phyloP scores from a whole-genome alignment of 2,329 filamentous ascomycete species.

The Diaporthe sp. region DNA sequence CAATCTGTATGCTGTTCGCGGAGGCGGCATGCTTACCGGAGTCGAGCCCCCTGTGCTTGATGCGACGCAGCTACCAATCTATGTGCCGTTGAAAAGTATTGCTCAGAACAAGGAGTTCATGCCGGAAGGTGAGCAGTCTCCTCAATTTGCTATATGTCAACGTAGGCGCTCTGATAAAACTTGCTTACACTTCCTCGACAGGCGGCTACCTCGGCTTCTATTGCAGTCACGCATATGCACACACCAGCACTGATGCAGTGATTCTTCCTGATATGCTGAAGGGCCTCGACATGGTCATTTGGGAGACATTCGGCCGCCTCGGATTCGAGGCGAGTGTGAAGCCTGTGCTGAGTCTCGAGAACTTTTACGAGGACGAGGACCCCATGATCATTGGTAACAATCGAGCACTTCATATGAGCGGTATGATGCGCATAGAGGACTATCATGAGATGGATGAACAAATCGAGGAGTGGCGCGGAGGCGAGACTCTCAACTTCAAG shows the following conservation, averaged over 20 bases:
- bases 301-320: conserved; percentile 40
- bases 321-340: conserved; percentile 16
- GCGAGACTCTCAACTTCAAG: background rate
- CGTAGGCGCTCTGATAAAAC: background rate
- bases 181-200: background rate
- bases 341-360: background rate
- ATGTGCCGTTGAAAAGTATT: background rate
- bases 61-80: conserved; percentile 10
- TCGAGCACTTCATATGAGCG: background rate
- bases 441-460: background rate
- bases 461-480: background rate
- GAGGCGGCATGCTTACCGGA: background rate
- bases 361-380: background rate
- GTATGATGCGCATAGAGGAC: background rate
- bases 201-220: conserved; percentile 60
- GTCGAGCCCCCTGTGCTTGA: conserved; percentile 5
- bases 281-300: conserved; percentile 60
- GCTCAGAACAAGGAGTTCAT: background rate
- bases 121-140: background rate
- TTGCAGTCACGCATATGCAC: conserved; percentile 63
- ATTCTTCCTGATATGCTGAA: conserved; percentile 57
- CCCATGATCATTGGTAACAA: background rate
- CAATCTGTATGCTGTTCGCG: background rate
- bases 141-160: background rate
- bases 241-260: conserved; percentile 49